Evolutionary conservation across 2,329 filamentous ascomycete genomes (phyloP).

Genomic region (Allantophomopsis cytisporea): DNA sequence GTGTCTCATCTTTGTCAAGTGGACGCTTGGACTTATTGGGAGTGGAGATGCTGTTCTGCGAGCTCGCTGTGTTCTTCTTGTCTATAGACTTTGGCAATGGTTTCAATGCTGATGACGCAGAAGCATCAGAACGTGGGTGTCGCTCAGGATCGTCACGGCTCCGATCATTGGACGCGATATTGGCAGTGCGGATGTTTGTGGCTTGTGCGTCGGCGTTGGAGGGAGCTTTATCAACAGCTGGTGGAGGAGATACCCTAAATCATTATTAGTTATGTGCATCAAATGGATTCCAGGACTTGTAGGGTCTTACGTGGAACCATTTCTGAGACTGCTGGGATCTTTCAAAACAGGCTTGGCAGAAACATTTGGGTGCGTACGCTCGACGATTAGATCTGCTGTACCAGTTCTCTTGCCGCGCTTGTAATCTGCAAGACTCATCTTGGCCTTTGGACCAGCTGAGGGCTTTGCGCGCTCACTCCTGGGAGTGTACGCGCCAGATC

Average conservation of each 20-base stretch:
- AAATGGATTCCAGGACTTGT: neutral
- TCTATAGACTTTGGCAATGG: no score
- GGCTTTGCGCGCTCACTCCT: conserved; percentile 8
- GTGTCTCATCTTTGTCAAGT: conserved; percentile 10
- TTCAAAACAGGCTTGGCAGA: neutral
- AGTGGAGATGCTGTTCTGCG: conserved; percentile 1
- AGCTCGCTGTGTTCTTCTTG: no score
- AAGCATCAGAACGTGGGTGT: no score
- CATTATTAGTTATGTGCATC: neutral
- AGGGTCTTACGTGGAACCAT: no score
- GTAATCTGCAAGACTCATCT: conserved; percentile 18
- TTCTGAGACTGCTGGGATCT: no score
- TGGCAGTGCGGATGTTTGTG: neutral
- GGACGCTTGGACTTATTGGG: conserved; percentile 12
- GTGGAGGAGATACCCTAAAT: neutral
- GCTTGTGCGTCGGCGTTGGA: neutral
- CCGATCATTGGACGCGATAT: neutral
- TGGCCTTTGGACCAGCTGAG: conserved; percentile 12
- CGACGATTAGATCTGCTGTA: neutral
- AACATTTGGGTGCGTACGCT: neutral
- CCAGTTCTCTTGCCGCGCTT: conserved; percentile 5
- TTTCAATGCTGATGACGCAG: no score
- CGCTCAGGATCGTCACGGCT: neutral
- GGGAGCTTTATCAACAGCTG: neutral
- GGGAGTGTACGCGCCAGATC: conserved; percentile 15